These are phyloP conservation scores for Globisporangium yorkense DNA, from an alignment of 352 stramenopile species.

Conservation along the genomic window DNA sequence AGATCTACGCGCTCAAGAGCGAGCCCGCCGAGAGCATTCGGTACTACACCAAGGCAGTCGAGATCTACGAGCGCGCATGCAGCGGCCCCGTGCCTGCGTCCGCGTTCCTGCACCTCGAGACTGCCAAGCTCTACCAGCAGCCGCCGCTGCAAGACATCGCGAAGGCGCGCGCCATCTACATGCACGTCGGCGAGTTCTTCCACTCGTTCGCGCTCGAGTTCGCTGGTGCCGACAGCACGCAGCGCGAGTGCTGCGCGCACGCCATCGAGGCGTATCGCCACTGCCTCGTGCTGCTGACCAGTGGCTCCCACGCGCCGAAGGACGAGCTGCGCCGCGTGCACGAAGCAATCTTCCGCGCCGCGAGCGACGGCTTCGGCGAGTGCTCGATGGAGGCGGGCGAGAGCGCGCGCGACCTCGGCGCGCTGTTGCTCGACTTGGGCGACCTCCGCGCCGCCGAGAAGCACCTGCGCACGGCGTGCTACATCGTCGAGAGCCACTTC, in stretches of 20 bases:
- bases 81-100: conserved; percentile 50
- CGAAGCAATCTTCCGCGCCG: conserved; percentile 31
- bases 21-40: conserved; percentile 31
- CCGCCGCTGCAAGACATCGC: conserved; percentile 7
- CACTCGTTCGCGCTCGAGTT: conserved; percentile 56
- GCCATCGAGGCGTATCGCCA: conserved; percentile 54
- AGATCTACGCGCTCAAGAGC: conserved; percentile 37
- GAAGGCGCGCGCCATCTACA: conserved; percentile 18
- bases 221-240: conserved; percentile 35
- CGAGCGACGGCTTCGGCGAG: conserved; percentile 50
- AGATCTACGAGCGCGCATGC: conserved; percentile 51
- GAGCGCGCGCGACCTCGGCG: conserved; percentile 28
- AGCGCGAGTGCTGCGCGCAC: conserved; percentile 48
- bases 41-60: conserved; percentile 40
- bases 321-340: conserved; percentile 39
- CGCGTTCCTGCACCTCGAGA: conserved; percentile 48
- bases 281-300: conserved; percentile 24
- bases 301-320: conserved; percentile 9
- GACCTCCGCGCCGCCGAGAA: conserved; percentile 31
- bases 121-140: conserved; percentile 51
- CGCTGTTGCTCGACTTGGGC: conserved; percentile 31
- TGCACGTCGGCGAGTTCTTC: conserved; percentile 49
- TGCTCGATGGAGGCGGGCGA: conserved; percentile 58
- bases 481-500: conserved; percentile 52
- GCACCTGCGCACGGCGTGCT: conserved; percentile 29